Percentiles rank a stretch among this genome's conserved stretches.
Conservation (phyloP, 2,329 filamentous ascomycete genomes). For the Cryphonectria radicalis region DNA sequence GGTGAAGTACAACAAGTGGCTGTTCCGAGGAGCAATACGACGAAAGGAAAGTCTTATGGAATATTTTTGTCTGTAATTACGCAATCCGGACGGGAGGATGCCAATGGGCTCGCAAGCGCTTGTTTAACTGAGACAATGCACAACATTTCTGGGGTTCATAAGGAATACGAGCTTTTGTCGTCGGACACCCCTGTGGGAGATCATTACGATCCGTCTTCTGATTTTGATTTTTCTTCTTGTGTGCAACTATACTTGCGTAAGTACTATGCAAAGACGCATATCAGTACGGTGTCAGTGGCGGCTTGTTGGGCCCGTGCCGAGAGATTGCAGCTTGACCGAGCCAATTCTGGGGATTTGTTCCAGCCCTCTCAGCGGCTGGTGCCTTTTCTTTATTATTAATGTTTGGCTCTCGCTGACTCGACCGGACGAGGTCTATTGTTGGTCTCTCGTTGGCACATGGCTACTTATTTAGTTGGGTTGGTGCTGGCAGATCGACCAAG, state of each 20-base stretch:
- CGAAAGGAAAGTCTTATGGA: neutral
- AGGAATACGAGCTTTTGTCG: slow-evolving; percentile 30
- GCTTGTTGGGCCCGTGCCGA: slow-evolving; percentile 3
- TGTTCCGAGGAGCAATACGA: neutral
- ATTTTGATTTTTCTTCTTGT: neutral
- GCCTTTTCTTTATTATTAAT: no score
- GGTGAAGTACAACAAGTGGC: neutral
- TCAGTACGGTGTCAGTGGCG: neutral
- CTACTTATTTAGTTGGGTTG: neutral
- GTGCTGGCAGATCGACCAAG: neutral
- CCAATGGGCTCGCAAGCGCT: slow-evolving; percentile 17
- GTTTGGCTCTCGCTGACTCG: neutral
- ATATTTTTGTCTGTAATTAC: neutral
- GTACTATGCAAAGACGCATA: neutral
- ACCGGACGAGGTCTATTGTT: neutral
- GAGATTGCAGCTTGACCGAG: neutral
- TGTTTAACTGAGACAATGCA: slow-evolving; percentile 26
- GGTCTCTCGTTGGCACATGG: neutral
- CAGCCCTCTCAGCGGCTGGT: neutral
- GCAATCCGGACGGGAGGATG: neutral
- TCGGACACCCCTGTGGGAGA: slow-evolving; percentile 28
- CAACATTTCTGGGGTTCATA: slow-evolving; percentile 25
- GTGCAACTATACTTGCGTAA: slow-evolving; percentile 20
- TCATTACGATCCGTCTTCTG: slow-evolving; percentile 20
- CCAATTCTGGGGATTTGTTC: neutral